A percentile compares a stretch with the other conserved stretches of the same genome.
Evolutionary conservation across 352 stramenopile species (phyloP).

Genomic region (Hyaloperonospora brassicae): DNA sequence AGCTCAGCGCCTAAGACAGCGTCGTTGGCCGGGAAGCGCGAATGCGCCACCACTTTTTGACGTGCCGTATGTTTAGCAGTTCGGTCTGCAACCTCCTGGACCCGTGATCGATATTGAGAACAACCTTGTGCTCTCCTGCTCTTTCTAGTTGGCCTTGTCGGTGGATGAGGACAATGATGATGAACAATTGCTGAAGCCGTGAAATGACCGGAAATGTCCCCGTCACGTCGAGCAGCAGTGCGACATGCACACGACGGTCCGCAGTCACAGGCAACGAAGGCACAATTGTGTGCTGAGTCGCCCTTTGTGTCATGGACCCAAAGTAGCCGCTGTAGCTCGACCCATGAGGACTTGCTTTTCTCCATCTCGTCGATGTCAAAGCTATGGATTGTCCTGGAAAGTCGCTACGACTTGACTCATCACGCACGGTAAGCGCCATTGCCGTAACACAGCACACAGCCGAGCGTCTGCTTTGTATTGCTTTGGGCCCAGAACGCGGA

Average conservation of each 20-base stretch:
- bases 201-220: conserved; percentile 71
- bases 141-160: conserved; percentile 45
- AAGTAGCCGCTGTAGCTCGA: conserved; percentile 87
- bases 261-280: conserved; percentile 60
- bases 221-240: conserved; percentile 71
- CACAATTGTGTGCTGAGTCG: conserved; percentile 71
- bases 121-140: conserved; percentile 76
- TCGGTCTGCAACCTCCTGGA: conserved; percentile 54
- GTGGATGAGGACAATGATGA: conserved; percentile 16
- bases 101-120: conserved; percentile 52
- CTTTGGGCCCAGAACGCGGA: conserved; percentile 53
- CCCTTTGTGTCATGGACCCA: conserved; percentile 72
- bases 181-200: conserved; percentile 40
- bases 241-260: conserved; percentile 88
- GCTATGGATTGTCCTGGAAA: conserved; percentile 61
- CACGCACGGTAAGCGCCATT: conserved; percentile 78
- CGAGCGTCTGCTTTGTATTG: conserved; percentile 73
- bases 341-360: conserved; percentile 85
- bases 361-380: conserved; percentile 89
- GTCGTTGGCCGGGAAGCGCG: conserved; percentile 43
- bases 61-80: conserved; percentile 73
- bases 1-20: conserved; percentile 62
- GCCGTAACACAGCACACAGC: conserved; percentile 77
- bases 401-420: conserved; percentile 90
- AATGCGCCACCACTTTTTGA: conserved; percentile 40